Conservation (phyloP, 257 asterid genomes). For the Capsicum chinense region DNA sequence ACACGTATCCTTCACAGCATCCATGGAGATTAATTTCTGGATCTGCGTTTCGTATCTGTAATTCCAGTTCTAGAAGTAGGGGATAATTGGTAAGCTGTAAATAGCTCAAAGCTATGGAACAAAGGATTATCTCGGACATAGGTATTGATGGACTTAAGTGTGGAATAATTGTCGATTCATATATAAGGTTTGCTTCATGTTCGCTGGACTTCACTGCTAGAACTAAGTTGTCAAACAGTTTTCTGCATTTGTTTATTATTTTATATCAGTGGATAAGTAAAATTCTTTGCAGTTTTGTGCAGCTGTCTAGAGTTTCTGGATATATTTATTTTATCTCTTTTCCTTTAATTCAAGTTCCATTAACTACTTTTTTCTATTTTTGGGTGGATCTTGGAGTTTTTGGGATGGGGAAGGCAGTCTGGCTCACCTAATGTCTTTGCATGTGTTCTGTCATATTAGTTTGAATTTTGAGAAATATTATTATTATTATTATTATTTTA, state of each 20-base stretch:
- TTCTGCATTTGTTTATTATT: background rate
- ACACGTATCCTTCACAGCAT: background rate
- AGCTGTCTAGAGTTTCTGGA: background rate
- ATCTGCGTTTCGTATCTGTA: background rate
- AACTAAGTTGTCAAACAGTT: background rate
- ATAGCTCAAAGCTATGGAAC: too few relatives aligned
- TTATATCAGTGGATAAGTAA: background rate
- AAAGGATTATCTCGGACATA: too few relatives aligned
- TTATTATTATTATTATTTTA: too few relatives aligned
- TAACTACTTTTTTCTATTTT: background rate
- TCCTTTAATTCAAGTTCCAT: background rate
- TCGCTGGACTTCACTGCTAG: background rate
- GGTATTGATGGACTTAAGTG: background rate
- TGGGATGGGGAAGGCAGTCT: background rate
- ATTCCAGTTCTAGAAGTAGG: background rate
- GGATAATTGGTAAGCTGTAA: too few relatives aligned
- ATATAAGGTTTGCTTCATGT: background rate
- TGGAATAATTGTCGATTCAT: background rate
- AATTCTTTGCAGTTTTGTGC: background rate
- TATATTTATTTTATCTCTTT: background rate
- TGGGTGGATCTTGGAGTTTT: background rate
- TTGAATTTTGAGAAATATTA: too few relatives aligned
- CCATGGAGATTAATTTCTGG: background rate
- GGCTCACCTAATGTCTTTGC: background rate
- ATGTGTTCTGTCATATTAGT: background rate